Percentiles rank a stretch among this genome's conserved stretches.
Conservation (phyloP, 1,139 yeast species). For the Kodamaea plutei region DNA sequence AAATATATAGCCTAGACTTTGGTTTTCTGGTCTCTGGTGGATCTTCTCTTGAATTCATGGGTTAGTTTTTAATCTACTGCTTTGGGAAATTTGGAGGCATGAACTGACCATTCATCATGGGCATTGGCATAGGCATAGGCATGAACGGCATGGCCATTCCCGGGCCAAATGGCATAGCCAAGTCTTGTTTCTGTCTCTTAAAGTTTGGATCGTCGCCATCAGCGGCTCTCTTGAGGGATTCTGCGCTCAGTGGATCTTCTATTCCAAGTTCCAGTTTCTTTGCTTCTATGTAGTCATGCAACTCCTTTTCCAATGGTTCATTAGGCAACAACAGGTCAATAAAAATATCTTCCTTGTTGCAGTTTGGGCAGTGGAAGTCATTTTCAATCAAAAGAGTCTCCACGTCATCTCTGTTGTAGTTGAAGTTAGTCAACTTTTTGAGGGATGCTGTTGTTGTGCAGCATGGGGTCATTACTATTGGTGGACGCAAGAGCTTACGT, state of each 20-base stretch:
- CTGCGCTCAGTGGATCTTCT: constrained; percentile 29
- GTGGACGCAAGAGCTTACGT: constrained; percentile 58
- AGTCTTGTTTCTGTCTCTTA: constrained; percentile 29
- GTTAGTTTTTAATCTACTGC: too few relatives aligned
- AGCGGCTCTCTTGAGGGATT: constrained; percentile 21
- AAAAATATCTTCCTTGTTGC: constrained; percentile 68
- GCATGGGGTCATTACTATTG: constrained; percentile 81
- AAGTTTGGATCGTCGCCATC: constrained; percentile 20
- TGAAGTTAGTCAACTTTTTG: constrained; percentile 41
- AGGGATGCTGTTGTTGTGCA: constrained; percentile 59
- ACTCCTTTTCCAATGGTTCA: constrained; percentile 50
- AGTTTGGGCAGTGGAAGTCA: constrained; percentile 89
- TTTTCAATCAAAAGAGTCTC: constrained; percentile 74
- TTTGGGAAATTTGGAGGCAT: constrained; percentile 2
- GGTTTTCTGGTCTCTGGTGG: too few relatives aligned
- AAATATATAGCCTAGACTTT: too few relatives aligned
- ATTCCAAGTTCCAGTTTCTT: constrained; percentile 39
- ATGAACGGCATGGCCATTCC: constrained; percentile 12
- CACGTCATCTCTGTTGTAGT: constrained; percentile 41
- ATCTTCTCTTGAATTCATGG: too few relatives aligned
- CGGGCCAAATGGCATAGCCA: constrained; percentile 20
- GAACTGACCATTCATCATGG: constrained; percentile 7
- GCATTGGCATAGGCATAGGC: constrained; percentile 17
- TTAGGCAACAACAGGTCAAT: constrained; percentile 69
- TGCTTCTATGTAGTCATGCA: constrained; percentile 48